phyloP scores from a whole-genome alignment of 192 early-diverging fungal species.

The Lobulomyces angularis region DNA sequence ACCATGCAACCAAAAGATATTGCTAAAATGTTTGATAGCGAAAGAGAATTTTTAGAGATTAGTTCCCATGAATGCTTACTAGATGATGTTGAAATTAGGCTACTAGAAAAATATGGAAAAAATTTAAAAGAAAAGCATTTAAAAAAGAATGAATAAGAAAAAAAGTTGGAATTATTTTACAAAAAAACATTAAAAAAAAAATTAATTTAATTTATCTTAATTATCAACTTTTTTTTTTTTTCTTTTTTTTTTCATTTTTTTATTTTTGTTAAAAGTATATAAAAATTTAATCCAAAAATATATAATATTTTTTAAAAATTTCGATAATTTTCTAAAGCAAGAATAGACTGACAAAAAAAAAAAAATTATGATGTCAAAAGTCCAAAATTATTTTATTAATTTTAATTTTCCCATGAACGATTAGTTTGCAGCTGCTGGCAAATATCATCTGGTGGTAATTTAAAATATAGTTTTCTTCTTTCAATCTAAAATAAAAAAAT shows the following conservation, averaged over 20 bases:
- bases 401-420: too few relatives aligned
- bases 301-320: constrained; percentile 1
- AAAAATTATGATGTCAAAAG: too few relatives aligned
- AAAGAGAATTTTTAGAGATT: constrained; percentile 77
- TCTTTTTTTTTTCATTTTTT: neutral
- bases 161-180: constrained; percentile 3
- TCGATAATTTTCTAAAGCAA: too few relatives aligned
- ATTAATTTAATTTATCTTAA: neutral
- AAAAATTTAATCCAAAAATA: constrained; percentile 5
- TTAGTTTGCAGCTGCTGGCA: too few relatives aligned
- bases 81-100: constrained; percentile 62
- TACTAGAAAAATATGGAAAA: constrained; percentile 63
- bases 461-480: too few relatives aligned
- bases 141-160: constrained; percentile 7
- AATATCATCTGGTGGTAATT: too few relatives aligned
- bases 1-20: constrained; percentile 74
- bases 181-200: constrained; percentile 6
- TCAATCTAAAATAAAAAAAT: too few relatives aligned
- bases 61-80: constrained; percentile 60
- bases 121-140: neutral
- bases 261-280: constrained; percentile 10
- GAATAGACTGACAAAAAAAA: too few relatives aligned
- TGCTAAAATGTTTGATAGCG: constrained; percentile 72
- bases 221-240: too few relatives aligned
- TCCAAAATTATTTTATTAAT: too few relatives aligned